These are phyloP conservation scores for Lentinula aciculospora DNA, from an alignment of 768 basidiomycete genomes.

Conservation along the genomic window DNA sequence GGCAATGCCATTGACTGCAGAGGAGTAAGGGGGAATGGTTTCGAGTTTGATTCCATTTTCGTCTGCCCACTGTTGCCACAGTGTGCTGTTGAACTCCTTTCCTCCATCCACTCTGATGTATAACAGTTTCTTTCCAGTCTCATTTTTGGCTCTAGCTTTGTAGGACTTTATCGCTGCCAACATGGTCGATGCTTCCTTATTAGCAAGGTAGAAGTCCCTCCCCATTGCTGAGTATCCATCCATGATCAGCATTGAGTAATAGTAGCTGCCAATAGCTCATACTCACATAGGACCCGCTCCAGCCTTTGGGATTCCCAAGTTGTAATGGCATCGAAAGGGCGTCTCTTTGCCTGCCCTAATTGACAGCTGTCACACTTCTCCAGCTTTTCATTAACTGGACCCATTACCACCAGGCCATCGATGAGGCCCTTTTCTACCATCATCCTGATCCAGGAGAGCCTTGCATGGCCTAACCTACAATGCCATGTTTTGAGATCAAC, in stretches of 20 bases:
- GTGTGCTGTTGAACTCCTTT: too few species aligned
- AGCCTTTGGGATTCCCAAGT: neutral
- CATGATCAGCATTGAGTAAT: conserved; percentile 2
- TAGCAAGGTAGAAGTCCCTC: too few species aligned
- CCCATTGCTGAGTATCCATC: neutral
- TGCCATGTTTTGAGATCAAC: conserved; percentile 20
- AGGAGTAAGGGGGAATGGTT: too few species aligned
- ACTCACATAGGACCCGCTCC: neutral
- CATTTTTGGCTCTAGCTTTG: too few species aligned
- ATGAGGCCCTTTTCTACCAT: neutral
- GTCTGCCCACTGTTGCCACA: too few species aligned
- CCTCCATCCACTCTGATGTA: too few species aligned
- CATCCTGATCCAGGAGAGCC: neutral
- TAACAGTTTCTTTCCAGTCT: too few species aligned
- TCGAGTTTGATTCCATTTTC: too few species aligned
- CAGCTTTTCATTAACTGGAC: neutral
- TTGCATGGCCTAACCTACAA: conserved; percentile 14
- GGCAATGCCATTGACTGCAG: too few species aligned
- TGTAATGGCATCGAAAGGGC: neutral
- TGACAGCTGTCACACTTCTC: neutral
- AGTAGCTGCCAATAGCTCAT: neutral
- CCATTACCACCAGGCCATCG: neutral
- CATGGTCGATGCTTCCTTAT: too few species aligned
- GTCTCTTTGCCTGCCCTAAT: neutral
- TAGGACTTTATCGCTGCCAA: too few species aligned